A percentile compares a stretch with the other conserved stretches of the same genome.
Conservation (phyloP, 2,329 filamentous ascomycete species). For the Ceratocystis destructans region DNA sequence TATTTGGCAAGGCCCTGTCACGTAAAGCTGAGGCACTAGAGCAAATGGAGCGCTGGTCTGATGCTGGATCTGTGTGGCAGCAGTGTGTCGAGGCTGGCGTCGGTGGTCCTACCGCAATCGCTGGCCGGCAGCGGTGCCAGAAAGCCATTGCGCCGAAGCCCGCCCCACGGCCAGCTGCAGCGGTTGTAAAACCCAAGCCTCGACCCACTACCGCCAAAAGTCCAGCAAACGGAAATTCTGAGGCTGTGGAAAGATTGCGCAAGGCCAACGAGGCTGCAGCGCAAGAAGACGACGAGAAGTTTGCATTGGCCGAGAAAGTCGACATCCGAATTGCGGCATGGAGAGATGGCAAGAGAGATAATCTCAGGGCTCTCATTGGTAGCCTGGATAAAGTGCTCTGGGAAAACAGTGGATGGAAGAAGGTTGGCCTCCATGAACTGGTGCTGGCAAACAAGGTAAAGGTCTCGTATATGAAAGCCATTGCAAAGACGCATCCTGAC, state of each 20-base stretch:
- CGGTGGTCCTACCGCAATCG: slow-evolving; percentile 70
- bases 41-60: slow-evolving; percentile 85
- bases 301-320: slow-evolving; percentile 73
- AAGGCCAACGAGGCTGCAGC: slow-evolving; percentile 77
- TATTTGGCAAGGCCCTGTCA: slow-evolving; percentile 85
- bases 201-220: neutral
- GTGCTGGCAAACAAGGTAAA: slow-evolving; percentile 92
- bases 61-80: slow-evolving; percentile 70
- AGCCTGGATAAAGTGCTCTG: slow-evolving; percentile 83
- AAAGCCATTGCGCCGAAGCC: slow-evolving; percentile 62
- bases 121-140: slow-evolving; percentile 80
- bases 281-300: slow-evolving; percentile 80
- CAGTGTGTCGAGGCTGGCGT: slow-evolving; percentile 70
- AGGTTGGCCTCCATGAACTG: slow-evolving; percentile 84
- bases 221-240: slow-evolving; percentile 35
- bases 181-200: slow-evolving; percentile 21
- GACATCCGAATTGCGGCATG: slow-evolving; percentile 66
- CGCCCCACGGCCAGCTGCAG: slow-evolving; percentile 31
- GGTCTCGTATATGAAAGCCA: slow-evolving; percentile 97
- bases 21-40: slow-evolving; percentile 93
- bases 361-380: slow-evolving; percentile 72
- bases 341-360: slow-evolving; percentile 86
- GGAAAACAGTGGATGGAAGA: slow-evolving; percentile 91
- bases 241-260: slow-evolving; percentile 69
- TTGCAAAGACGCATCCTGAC: slow-evolving; percentile 95